Evolutionary conservation across 2,329 filamentous ascomycete species (phyloP), one percentile per base, ranked within the genome.

Genomic region (Penicillium rolfsii): DNA sequence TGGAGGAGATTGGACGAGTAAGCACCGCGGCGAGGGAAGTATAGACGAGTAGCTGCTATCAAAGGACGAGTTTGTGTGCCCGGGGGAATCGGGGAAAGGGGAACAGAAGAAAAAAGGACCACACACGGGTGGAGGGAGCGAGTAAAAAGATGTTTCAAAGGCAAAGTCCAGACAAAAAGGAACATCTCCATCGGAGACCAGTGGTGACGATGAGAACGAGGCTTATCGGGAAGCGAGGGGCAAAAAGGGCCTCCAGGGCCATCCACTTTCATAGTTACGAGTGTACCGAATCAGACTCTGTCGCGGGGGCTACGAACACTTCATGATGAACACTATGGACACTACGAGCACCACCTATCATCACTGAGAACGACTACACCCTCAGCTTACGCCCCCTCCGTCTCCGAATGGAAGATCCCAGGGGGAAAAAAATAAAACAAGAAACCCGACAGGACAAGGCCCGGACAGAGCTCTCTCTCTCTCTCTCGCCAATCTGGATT

Each of bases 221-320:
- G 70, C 72, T 74, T 71, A 73, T 74, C 72, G 70, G 50, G 71
- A 73, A 74, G 68, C 69, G 64, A 67, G 66, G 65, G 67, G 65
- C 61, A 67, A 65, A 61, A 54, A 49, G 50, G 55, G 35, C 35
- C 35, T 22, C 19, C 12, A 36, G 5, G 35, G 35, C 6, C 35
- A 36, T 33, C 30, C 30, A 11, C 58, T 57, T 60, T 60, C 60
- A 52, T 33, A 45, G 48, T 46, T 57, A 38, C 55, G 54, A 61
- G 48, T 52, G 48, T 52, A 48, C 26, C 45, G 24, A 46, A 7
- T 9, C 8, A 33, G 9, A 33, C 30, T 33, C 43, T 16, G 30
- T 30, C 28, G 19, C 19, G 19, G 19, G 19, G 19, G 19, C 22
- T 16, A 26, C 9, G 43, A 12, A 12, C 43, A 28, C 3, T 16